phyloP scores from a whole-genome alignment of 2,329 filamentous ascomycete species.

The Stylonectria norvegica region DNA sequence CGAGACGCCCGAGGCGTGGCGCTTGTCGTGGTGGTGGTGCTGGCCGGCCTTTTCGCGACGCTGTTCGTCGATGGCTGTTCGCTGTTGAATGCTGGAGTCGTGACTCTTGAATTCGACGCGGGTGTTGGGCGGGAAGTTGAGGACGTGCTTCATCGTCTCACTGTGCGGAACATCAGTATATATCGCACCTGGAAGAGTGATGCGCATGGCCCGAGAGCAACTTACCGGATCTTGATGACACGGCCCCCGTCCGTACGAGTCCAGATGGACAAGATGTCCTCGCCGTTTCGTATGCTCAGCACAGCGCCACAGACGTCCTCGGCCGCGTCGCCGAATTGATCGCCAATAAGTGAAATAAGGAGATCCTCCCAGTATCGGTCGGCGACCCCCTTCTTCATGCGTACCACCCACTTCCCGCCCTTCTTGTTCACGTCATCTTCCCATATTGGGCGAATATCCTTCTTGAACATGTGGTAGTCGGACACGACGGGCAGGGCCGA shows the following conservation, averaged over 20 bases:
- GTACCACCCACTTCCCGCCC: constrained; percentile 95
- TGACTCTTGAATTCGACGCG: constrained; percentile 94
- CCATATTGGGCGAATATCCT: constrained; percentile 95
- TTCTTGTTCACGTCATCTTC: constrained; percentile 96
- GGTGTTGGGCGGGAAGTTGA: constrained; percentile 83
- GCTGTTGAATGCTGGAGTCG: constrained; percentile 90
- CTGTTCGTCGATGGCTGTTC: constrained; percentile 84
- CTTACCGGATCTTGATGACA: constrained; percentile 93
- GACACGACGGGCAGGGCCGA: constrained; percentile 86
- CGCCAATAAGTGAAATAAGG: constrained; percentile 83
- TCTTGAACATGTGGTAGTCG: constrained; percentile 97
- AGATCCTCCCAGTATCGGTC: constrained; percentile 98
- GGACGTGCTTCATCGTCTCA: constrained; percentile 88
- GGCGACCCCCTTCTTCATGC: constrained; percentile 93
- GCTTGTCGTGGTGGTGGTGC: constrained; percentile 40
- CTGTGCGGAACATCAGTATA: constrained; percentile 43
- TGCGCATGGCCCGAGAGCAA: constrained; percentile 10
- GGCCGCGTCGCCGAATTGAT: constrained; percentile 87
- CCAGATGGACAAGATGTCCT: constrained; percentile 98
- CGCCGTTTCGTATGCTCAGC: constrained; percentile 87
- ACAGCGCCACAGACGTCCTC: constrained; percentile 96
- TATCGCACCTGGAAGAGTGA: background rate
- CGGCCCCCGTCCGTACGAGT: constrained; percentile 88
- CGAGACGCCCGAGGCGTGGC: constrained; percentile 28
- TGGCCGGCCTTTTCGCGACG: constrained; percentile 75